These are phyloP conservation scores for Chaetomium globosum DNA, from an alignment of 2,329 filamentous ascomycete species.

Conservation along the genomic window DNA sequence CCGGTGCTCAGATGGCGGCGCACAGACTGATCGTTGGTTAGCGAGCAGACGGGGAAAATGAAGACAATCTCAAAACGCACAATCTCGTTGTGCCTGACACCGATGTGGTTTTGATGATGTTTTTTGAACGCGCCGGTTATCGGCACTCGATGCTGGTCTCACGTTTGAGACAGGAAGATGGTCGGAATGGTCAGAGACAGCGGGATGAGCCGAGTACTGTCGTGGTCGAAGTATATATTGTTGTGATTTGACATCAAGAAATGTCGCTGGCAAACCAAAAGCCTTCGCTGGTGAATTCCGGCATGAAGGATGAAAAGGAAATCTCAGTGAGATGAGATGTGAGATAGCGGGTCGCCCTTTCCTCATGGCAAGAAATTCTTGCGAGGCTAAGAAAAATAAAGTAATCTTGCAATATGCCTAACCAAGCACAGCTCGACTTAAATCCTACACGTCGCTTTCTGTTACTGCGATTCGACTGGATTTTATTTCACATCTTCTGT, in stretches of 20 bases:
- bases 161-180: not conserved
- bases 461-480: not conserved
- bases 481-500: not conserved
- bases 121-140: not conserved
- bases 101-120: not conserved
- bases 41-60: not conserved
- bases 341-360: conserved; percentile 4
- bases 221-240: not conserved
- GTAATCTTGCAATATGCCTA: not conserved
- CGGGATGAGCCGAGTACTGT: not conserved
- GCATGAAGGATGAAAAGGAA: not conserved
- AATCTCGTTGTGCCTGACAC: not conserved
- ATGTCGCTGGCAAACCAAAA: not conserved
- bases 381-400: not conserved
- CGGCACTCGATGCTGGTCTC: not conserved
- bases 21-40: not conserved
- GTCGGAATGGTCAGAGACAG: not conserved
- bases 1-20: not conserved
- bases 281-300: not conserved
- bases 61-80: not conserved
- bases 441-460: not conserved
- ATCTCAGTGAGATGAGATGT: not conserved
- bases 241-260: not conserved
- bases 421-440: not conserved
- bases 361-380: conserved; percentile 7